phyloP scores from a whole-genome alignment of 345 rosid species.

The Clarkia xantiana region DNA sequence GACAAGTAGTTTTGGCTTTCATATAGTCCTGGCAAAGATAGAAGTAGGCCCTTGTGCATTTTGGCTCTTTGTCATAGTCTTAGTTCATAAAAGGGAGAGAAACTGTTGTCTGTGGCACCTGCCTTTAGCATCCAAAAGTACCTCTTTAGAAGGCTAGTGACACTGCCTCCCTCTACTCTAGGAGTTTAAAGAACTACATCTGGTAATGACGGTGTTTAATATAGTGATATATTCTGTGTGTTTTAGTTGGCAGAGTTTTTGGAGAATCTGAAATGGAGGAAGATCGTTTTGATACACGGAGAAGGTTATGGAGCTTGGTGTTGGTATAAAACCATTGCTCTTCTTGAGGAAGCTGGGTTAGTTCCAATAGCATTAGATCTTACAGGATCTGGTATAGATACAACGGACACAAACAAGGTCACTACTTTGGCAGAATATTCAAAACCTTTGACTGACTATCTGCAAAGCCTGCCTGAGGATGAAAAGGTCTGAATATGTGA shows the following conservation, averaged over 20 bases:
- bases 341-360: slow-evolving; percentile 72
- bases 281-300: slow-evolving; percentile 62
- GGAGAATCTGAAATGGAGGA: slow-evolving; percentile 50
- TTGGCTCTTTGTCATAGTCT: too few relatives aligned
- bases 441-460: slow-evolving; percentile 51
- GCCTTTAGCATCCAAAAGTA: too few relatives aligned
- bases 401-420: slow-evolving; percentile 51
- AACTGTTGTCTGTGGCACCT: too few relatives aligned
- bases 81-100: too few relatives aligned
- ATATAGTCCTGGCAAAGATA: too few relatives aligned
- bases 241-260: slow-evolving; percentile 49
- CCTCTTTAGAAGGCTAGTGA: too few relatives aligned
- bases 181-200: background rate
- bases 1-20: too few relatives aligned
- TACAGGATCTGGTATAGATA: slow-evolving; percentile 71
- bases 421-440: slow-evolving; percentile 68
- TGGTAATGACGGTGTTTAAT: background rate
- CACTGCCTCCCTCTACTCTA: too few relatives aligned
- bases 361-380: slow-evolving; percentile 65
- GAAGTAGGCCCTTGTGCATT: too few relatives aligned
- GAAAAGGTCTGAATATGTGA: slow-evolving; percentile 44
- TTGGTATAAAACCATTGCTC: slow-evolving; percentile 85
- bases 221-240: slow-evolving; percentile 1
- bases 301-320: slow-evolving; percentile 99
- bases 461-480: slow-evolving; percentile 59